Conservation (phyloP, 176 grass and related monocot species). For the Triticum urartu region DNA sequence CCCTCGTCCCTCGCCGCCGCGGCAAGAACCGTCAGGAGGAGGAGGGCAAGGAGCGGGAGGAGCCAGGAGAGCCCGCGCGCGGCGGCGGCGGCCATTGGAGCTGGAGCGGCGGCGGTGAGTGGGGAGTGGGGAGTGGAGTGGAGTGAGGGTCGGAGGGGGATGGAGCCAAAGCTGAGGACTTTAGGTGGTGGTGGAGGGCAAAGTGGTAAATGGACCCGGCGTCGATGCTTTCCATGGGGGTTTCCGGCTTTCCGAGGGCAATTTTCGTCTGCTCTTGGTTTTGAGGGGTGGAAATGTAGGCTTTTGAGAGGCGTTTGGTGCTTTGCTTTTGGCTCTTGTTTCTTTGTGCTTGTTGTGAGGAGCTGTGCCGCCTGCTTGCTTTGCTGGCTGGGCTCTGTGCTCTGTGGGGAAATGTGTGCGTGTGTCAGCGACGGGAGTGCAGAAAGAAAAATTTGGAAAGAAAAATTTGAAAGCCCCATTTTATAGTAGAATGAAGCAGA, state of each 20-base stretch:
- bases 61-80: neutral
- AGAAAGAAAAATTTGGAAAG: neutral
- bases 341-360: neutral
- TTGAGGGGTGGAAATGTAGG: neutral
- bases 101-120: neutral
- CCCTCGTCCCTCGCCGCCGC: constrained; percentile 18
- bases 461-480: no score
- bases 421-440: neutral
- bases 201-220: neutral
- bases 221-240: neutral
- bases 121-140: neutral
- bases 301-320: neutral
- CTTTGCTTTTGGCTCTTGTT: neutral
- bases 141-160: neutral
- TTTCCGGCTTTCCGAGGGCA: neutral
- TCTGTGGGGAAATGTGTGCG: no score
- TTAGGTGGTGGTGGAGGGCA: neutral
- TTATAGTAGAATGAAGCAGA: no score
- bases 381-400: neutral
- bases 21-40: neutral
- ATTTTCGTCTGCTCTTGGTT: neutral
- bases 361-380: neutral
- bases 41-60: neutral
- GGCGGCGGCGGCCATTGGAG: constrained; percentile 37
- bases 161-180: neutral